Percentiles rank a stretch among this genome's conserved stretches.
phyloP scores from a whole-genome alignment of 306 rosid genomes.

The Corylus avellana region DNA sequence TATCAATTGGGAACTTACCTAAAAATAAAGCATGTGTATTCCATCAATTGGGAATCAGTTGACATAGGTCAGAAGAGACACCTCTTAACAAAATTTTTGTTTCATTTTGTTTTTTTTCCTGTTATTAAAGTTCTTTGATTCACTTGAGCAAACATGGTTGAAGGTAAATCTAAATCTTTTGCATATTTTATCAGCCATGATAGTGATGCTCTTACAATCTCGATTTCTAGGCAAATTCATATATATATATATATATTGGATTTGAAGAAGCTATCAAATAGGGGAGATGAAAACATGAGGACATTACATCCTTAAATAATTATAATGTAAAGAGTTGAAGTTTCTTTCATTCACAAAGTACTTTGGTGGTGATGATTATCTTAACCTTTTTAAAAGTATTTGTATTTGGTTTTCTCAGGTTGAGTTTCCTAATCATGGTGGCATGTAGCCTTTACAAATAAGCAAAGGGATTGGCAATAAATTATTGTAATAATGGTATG shows the following conservation, averaged over 20 bases:
- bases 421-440: slow-evolving; percentile 21
- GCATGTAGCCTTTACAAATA: slow-evolving; percentile 37
- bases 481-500: not conserved
- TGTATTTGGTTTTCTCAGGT: slow-evolving; percentile 15
- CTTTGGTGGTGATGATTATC: slow-evolving; percentile 34
- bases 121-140: too few species aligned
- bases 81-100: too few species aligned
- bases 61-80: too few species aligned
- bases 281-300: not conserved
- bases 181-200: too few species aligned
- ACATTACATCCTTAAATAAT: not conserved
- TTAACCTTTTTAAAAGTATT: slow-evolving; percentile 19
- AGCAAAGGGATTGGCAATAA: slow-evolving; percentile 12
- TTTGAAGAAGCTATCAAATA: not conserved
- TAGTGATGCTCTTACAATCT: too few species aligned
- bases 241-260: not conserved
- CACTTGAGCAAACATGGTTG: too few species aligned
- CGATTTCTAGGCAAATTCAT: too few species aligned
- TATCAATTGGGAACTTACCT: too few species aligned
- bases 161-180: too few species aligned
- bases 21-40: too few species aligned
- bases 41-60: too few species aligned
- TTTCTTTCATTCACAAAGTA: slow-evolving; percentile 17
- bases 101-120: too few species aligned
- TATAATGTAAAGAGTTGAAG: not conserved